These are phyloP conservation scores for Syzygium aromaticum DNA, from an alignment of 345 rosid genomes.

Conservation along the genomic window DNA sequence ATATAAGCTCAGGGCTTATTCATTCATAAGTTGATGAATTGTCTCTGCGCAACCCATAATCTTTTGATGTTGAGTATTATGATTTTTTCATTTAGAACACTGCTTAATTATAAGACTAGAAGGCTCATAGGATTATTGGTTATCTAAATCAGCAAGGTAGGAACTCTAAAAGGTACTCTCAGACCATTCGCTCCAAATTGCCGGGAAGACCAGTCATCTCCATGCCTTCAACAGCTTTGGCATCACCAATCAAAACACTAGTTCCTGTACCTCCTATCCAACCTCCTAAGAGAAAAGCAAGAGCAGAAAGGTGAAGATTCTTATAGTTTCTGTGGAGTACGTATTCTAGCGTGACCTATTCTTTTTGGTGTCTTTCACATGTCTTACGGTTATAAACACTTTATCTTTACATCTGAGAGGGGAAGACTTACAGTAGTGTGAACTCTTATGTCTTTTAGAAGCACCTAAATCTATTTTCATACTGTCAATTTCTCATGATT, in stretches of 20 bases:
- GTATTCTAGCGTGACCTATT: background rate
- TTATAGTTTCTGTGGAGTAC: background rate
- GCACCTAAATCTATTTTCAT: background rate
- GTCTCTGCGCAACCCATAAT: background rate
- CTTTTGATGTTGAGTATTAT: background rate
- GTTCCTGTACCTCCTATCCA: background rate
- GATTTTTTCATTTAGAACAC: background rate
- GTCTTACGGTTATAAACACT: background rate
- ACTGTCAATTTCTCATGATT: background rate
- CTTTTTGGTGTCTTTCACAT: background rate
- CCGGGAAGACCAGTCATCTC: background rate
- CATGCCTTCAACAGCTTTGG: background rate
- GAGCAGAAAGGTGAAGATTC: background rate
- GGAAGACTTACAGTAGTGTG: background rate
- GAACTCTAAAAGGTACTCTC: background rate
- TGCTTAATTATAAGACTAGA: background rate
- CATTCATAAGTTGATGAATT: background rate
- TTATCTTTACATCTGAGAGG: background rate
- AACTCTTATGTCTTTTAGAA: background rate
- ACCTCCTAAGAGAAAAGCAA: background rate
- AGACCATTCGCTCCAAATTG: background rate
- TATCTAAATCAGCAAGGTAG: background rate
- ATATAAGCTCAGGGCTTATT: background rate
- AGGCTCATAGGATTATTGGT: background rate
- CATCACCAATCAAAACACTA: background rate